These are phyloP conservation scores for Epichloe amarillans DNA, from an alignment of 2,329 filamentous ascomycete species.

Conservation along the genomic window DNA sequence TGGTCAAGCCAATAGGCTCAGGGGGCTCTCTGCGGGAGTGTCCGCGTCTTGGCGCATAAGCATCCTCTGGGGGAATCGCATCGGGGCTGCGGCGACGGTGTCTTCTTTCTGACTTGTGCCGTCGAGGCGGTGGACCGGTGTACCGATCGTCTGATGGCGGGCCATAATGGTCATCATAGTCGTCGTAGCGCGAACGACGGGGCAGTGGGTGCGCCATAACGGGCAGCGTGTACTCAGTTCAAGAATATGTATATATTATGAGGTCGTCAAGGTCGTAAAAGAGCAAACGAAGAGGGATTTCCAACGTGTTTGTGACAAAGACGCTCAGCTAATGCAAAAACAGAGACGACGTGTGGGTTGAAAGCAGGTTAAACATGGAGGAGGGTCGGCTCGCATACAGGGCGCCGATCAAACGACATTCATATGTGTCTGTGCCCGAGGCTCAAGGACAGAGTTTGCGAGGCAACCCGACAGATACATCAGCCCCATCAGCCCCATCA, in stretches of 20 bases:
- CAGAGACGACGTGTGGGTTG: background rate
- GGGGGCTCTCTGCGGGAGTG: constrained; percentile 4
- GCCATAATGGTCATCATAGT: constrained; percentile 14
- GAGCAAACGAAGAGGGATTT: background rate
- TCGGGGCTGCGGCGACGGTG: constrained; percentile 9
- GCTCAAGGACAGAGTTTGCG: too few relatives aligned
- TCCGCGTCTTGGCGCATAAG: constrained; percentile 6
- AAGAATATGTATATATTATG: background rate
- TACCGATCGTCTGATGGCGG: constrained; percentile 1
- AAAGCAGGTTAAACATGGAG: too few relatives aligned
- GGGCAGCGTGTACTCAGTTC: background rate
- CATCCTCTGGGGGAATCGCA: constrained; percentile 3
- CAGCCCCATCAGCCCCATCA: too few relatives aligned
- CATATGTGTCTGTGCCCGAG: too few relatives aligned
- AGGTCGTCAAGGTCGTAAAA: background rate
- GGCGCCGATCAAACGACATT: too few relatives aligned
- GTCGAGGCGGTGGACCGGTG: constrained; percentile 7
- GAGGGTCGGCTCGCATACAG: too few relatives aligned
- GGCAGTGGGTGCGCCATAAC: constrained; percentile 9
- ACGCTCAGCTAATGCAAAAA: background rate
- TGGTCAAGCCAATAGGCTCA: constrained; percentile 1
- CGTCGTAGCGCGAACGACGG: constrained; percentile 14
- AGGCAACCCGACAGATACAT: background rate
- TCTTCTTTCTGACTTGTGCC: constrained; percentile 13
- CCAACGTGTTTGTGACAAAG: background rate